phyloP scores from a whole-genome alignment of 352 stramenopile genomes.

The Pythium guiyangense region DNA sequence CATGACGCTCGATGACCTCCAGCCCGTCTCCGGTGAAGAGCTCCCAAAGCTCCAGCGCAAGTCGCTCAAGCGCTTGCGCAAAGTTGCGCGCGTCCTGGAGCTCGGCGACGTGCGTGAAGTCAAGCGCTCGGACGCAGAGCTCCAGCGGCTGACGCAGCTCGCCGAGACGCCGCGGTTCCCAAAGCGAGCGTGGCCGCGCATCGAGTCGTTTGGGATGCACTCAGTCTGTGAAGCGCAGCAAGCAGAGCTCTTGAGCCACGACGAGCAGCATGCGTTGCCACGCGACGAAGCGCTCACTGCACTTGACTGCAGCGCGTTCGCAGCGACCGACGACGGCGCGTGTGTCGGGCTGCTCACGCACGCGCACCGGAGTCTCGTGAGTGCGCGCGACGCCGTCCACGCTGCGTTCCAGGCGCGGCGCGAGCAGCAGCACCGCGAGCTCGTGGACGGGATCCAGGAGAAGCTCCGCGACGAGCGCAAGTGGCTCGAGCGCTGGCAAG shows the following conservation, averaged over 20 bases:
- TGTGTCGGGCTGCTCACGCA: conserved; percentile 51
- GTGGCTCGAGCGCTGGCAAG: conserved; percentile 41
- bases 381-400: conserved; percentile 35
- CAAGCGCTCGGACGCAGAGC: conserved; percentile 35
- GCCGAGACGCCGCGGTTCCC: conserved; percentile 49
- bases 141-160: conserved; percentile 35
- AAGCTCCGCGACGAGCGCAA: conserved; percentile 54
- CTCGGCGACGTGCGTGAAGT: conserved; percentile 50
- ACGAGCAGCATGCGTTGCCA: conserved; percentile 5
- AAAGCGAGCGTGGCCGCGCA: conserved; percentile 38
- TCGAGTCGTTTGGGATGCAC: conserved; percentile 39
- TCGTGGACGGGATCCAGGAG: conserved; percentile 29
- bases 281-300: conserved; percentile 20
- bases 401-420: conserved; percentile 29
- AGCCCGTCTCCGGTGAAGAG: conserved; percentile 36
- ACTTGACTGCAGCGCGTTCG: conserved; percentile 11
- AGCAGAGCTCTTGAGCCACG: conserved; percentile 17
- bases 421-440: conserved; percentile 8
- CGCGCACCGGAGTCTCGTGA: conserved; percentile 50
- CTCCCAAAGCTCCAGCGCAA: conserved; percentile 59
- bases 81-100: conserved; percentile 50
- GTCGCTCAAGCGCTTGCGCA: conserved; percentile 64
- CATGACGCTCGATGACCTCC: conserved; percentile 54
- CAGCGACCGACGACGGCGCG: conserved; percentile 21
- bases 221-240: conserved; percentile 20